Evolutionary conservation across 2,329 filamentous ascomycete genomes (phyloP).

Genomic region (Byssochlamys sp.): DNA sequence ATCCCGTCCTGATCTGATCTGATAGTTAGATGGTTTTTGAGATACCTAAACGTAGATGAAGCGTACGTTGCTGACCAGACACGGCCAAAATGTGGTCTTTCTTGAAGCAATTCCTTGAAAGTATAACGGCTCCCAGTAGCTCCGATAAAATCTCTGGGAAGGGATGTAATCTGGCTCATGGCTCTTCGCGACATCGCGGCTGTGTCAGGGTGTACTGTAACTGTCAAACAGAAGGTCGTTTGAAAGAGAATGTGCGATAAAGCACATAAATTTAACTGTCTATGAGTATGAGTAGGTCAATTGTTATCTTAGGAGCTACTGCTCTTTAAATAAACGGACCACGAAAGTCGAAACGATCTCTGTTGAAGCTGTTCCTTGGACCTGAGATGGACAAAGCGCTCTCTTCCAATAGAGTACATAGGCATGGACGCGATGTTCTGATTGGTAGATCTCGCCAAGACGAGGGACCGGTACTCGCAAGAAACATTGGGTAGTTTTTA

Average conservation of each 20-base stretch:
- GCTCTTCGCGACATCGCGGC: neutral
- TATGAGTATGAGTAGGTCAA: no score
- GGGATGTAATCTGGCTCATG: neutral
- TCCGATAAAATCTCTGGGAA: neutral
- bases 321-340: neutral
- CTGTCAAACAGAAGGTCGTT: no score
- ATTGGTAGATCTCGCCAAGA: neutral
- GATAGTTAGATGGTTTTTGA: neutral
- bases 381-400: neutral
- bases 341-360: neutral
- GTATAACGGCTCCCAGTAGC: neutral
- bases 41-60: no score
- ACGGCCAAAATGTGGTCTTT: neutral
- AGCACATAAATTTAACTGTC: no score
- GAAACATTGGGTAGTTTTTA: neutral
- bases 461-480: neutral
- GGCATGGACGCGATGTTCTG: neutral
- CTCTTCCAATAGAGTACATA: neutral
- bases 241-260: no score
- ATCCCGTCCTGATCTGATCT: neutral
- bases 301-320: no score
- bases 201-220: neutral
- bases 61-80: neutral
- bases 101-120: neutral
- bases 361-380: neutral